Evolutionary conservation across 225 moss, liverwort and hornwort genomes (phyloP), one percentile per base, ranked within the genome.

Genomic region (Straminergon stramineum): DNA sequence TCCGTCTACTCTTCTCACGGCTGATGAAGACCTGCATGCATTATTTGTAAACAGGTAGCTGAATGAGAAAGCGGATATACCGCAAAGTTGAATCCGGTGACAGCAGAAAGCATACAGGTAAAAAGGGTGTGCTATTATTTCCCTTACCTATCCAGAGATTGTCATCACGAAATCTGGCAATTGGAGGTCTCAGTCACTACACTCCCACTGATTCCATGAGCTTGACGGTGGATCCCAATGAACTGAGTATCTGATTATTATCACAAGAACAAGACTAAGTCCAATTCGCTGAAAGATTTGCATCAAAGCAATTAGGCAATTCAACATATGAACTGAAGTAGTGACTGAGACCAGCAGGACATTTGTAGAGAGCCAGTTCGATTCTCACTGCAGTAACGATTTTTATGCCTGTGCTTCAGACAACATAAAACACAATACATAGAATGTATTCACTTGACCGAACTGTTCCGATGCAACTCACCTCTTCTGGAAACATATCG

Each of bases 21-120:
- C 83, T 74, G 91, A 93, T 79, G 67, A 91, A 86, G 88, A 91
- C 86, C 93, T 93, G 91, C 86, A 88, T 86, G 79, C 73, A 52
- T 60, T 61, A 37, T 84, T 70, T 71, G 53, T 34, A 65, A 85
- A 86, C 88, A 90, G 20, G 48, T 60, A 75, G 81, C 52, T 45
- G 79, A 82, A 86, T 88, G 56, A 82, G 56, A 65, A 79, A 75
- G 83, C 27, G 78, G 69, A 88, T 30, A 66, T 52, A 23, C 32
- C 77, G 70, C n/a, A 57, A 48, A 67, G 66, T 68, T 79, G 73
- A 84, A 58, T 79, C 66, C 53, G 37, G 71, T 53, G 63, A 77
- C 85, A 51, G 77, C 30, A 91, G 62, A 87, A 73, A 83, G 79
- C 37, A 31, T 53, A 45, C 45, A 34, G 21, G 32, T 9, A 71